Base-by-base conservation (phyloP, 1,284 basidiomycete species). In the Violaceomyces palustris region DNA sequence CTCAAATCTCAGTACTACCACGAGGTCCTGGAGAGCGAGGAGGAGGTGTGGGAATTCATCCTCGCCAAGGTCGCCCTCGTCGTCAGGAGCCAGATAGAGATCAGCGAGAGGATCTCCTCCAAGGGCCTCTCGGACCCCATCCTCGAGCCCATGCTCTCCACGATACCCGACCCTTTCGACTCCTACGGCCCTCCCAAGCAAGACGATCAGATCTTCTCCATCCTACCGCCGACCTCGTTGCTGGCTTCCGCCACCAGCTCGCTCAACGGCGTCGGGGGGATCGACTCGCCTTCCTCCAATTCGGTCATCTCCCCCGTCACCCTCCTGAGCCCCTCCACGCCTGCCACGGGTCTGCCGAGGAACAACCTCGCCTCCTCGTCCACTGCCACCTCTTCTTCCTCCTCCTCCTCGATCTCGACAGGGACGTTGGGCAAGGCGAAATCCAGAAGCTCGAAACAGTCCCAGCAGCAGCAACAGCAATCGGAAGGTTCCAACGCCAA, bases 171-270 rank as follows among this genome's bases (percentile, higher is more conserved):
- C 73, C 88, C 91, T 18, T 94, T 94, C 56, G 87, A 92, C 61
- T 81, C 87, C 0, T 94, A 94, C 67, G 89, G 88, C 9, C 87
- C 87, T 12, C 83, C 86, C 2, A 86, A 86, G 60, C 79, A 86
- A 40, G 87, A 91, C 69, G 86, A 89, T 61, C 85, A 91, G 69
- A 92, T 96, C 60, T 93, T 94, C 75, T 87, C 83, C 67, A 92
- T 96, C 35, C 32, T 73, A 14, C 67, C 61, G 10, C 64, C 67
- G 14, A 60, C 51, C 26, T 60, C 57, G 25, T 33, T 60, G 37
- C 40, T 60, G 21, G 51, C 49, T 18, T 60, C 57, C 3, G 49
- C 42, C 5, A 45, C 57, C 25, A 60, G 52, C 32, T 56, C 52
- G 18, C 22, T 60, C 9, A 51, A 60, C 27, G 51, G 51, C 29